Evolutionary conservation across 352 stramenopile species (phyloP), one percentile per base, ranked within the genome.

Genomic region (Globisporangium nagaii): DNA sequence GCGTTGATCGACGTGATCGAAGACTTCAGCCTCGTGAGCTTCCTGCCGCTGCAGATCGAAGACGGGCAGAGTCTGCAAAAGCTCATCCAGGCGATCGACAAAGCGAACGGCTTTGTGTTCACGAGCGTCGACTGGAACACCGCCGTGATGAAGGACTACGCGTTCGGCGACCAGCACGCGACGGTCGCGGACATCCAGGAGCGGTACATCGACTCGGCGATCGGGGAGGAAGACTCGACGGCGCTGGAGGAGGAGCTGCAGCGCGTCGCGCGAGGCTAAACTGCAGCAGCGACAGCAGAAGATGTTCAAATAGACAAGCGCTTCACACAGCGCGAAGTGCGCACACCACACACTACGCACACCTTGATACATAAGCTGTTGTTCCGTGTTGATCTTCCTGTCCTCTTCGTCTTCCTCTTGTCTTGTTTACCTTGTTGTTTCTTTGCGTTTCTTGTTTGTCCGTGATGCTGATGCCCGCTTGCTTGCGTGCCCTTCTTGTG

Each of bases 21-120:
- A 50, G 84, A 94, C 56, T 94, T 92, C 42, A 92, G 81, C 35
- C 75, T 94, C 30, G 84, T 94, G 61, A 89, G 75, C 49, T 94
- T 94, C 58, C 49, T 84, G 31, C 80, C 78, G 27, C 48, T 94
- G 41, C 81, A 94, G 58, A 94, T 94, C 49, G 69, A 94, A 34
- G 82, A 92, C 65, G 63, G 72, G 4, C 64, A 73, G 4, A 85
- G 68, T 30, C 63, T 94, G 13, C 68, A 88, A 53, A 78, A 75
- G 7, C 53, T 90, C 25, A 66, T 88, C n/a, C 70, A 75, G 22
- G 77, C 72, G 5, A 88, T 94, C 42, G 84, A 94, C 64, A 94
- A 94, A 61, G 69, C 78, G 27, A 94, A 88, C 39, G 84, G 84
- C 25, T 94, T 79, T 56, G 82, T 94, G 30, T 94, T 90, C 60